Evolutionary conservation across 345 rosid genomes (phyloP), one percentile per base, ranked within the genome.

Genomic region (Atalantia buxifolia): DNA sequence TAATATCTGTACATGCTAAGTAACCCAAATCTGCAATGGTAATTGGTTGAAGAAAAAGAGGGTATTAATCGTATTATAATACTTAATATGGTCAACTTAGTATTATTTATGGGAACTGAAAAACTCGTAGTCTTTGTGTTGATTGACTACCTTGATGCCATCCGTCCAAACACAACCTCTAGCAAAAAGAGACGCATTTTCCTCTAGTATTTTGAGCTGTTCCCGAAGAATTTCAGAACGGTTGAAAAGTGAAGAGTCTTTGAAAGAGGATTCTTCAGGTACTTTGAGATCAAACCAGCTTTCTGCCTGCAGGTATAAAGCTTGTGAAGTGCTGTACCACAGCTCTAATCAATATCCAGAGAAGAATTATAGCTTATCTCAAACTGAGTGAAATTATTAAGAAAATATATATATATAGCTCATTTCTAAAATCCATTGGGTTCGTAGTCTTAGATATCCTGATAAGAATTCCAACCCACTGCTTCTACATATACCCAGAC

Each of bases 221-320:
- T 81, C 79, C 33, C 2, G 14, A 30, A 81, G 65, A 53, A 78
- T 61, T 42, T 53, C 72, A 60, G 76, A 64, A 42, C 53, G 14
- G 35, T 30, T 27, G 25, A 56, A 55, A 69, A 7, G 18, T 62
- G 25, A 30, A 33, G 72, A 63, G 40, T 27, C 69, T 59, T 67
- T 62, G 24, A 48, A 18, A 35, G 62, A 53, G 33, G 61, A 25
- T 28, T 75, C 57, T 6, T 10, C 31, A 8, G 42, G 81, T n/a
- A 40, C 16, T 18, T 33, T 61, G 59, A 55, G 79, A 60, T 72
- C 76, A 66, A 80, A 78, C 86, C 86, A 84, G 84, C 76, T 53
- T 53, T 81, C 84, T 5, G 53, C 78, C 86, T 81, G 81, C 71
- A 75, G 24, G 42, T n/a, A n/a, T 6, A 33, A 60, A 81, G 53